These are phyloP conservation scores for Taiozyma sp. DNA, from an alignment of 1,139 yeast species.

Conservation along the genomic window DNA sequence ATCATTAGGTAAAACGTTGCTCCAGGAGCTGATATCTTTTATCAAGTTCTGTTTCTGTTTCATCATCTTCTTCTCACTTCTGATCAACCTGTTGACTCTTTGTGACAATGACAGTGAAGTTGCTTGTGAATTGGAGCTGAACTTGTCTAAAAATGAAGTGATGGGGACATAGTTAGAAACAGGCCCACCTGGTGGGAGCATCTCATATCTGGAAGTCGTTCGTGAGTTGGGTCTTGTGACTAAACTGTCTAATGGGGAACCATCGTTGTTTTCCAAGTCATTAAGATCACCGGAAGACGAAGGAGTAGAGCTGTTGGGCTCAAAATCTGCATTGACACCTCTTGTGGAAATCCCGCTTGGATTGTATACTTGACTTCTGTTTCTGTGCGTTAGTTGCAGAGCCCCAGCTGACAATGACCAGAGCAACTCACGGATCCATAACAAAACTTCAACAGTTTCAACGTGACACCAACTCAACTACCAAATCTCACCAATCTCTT, in stretches of 20 bases:
- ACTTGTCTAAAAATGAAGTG: constrained; percentile 18
- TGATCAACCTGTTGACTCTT: constrained; percentile 32
- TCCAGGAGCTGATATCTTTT: constrained; percentile 40
- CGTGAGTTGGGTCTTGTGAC: constrained; percentile 14
- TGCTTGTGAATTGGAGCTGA: constrained; percentile 15
- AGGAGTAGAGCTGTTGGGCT: constrained; percentile 1
- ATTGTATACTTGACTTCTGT: constrained; percentile 8
- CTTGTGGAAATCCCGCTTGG: constrained; percentile 11
- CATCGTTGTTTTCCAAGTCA: constrained; percentile 10
- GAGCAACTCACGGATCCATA: background rate
- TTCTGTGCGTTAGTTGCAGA: background rate
- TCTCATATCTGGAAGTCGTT: constrained; percentile 4
- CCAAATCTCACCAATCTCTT: background rate
- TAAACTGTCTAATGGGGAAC: constrained; percentile 7
- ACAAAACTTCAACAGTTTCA: background rate
- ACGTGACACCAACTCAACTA: background rate
- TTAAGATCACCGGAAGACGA: constrained; percentile 6
- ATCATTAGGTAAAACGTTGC: constrained; percentile 34
- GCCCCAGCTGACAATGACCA: background rate
- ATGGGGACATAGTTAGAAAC: constrained; percentile 7
- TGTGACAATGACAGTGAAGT: constrained; percentile 20
- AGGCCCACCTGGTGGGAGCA: background rate
- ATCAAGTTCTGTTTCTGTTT: constrained; percentile 34
- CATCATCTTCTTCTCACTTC: constrained; percentile 31
- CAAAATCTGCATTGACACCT: constrained; percentile 1